Percentiles rank a stretch among this genome's conserved stretches.
phyloP scores from a whole-genome alignment of 1,139 yeast species.

The Taphrina pruni region DNA sequence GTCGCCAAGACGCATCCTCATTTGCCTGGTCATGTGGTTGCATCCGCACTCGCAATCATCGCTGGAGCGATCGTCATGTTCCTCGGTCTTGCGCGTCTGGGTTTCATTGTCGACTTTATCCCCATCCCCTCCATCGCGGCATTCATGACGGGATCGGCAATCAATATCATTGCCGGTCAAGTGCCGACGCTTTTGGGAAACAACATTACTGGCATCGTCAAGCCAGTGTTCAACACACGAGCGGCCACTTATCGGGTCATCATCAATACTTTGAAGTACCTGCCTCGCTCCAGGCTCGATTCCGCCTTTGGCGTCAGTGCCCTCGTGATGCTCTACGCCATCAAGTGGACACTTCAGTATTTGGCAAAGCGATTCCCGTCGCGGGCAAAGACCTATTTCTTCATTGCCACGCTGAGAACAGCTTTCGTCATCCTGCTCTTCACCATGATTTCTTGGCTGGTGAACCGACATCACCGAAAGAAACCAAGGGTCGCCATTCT shows the following conservation, averaged over 20 bases:
- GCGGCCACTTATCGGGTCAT: conserved; percentile 71
- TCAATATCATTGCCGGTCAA: conserved; percentile 80
- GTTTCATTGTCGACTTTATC: conserved; percentile 85
- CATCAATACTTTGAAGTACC: conserved; percentile 71
- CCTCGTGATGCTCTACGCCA: conserved; percentile 67
- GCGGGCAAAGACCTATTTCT: conserved; percentile 65
- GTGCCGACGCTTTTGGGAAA: conserved; percentile 87
- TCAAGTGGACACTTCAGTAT: conserved; percentile 66
- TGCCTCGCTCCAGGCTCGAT: conserved; percentile 70
- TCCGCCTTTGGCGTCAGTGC: conserved; percentile 89
- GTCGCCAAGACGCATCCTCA: conserved; percentile 56
- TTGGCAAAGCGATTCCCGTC: conserved; percentile 72
- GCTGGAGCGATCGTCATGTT: conserved; percentile 87
- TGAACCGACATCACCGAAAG: conserved; percentile 56
- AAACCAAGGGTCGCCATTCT: conserved; percentile 64
- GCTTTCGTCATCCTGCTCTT: conserved; percentile 81
- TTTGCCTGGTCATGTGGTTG: conserved; percentile 58
- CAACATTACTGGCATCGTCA: conserved; percentile 54
- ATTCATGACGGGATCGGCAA: conserved; percentile 93
- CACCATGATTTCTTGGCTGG: conserved; percentile 73
- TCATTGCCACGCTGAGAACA: conserved; percentile 74
- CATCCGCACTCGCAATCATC: conserved; percentile 75
- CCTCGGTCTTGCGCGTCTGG: conserved; percentile 79
- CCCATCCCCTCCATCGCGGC: conserved; percentile 94
- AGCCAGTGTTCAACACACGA: conserved; percentile 72